These are phyloP conservation scores for Picea abies DNA, from an alignment of 83 land plant genomes.

Conservation along the genomic window DNA sequence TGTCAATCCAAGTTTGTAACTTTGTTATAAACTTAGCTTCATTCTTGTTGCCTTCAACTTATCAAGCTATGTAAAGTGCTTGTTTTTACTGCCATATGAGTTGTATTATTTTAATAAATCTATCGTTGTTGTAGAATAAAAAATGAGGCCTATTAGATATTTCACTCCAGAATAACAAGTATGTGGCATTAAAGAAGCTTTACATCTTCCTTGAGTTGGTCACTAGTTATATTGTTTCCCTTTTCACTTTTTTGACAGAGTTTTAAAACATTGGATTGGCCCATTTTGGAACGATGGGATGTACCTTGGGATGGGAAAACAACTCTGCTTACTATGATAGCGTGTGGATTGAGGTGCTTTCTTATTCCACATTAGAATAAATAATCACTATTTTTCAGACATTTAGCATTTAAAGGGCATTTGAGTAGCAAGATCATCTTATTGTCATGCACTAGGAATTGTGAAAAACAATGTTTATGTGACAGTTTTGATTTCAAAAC, in stretches of 20 bases:
- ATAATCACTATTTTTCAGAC: not conserved
- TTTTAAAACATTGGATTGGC: constrained; percentile 35
- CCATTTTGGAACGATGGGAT: constrained; percentile 69
- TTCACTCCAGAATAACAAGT: not conserved
- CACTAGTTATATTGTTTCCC: not conserved
- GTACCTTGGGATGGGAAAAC: constrained; percentile 85
- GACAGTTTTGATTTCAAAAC: too few relatives aligned
- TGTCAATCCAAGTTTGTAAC: too few relatives aligned
- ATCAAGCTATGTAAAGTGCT: not conserved
- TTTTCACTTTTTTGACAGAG: not conserved
- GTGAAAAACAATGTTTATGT: not conserved
- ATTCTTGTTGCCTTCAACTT: not conserved
- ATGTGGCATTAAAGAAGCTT: not conserved
- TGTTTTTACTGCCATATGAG: not conserved
- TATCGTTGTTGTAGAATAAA: not conserved
- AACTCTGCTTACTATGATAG: constrained; percentile 52
- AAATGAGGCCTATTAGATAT: not conserved
- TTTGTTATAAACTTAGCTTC: too few relatives aligned
- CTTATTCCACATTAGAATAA: not conserved
- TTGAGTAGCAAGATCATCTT: not conserved
- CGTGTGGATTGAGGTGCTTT: constrained; percentile 68
- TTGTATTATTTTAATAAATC: not conserved
- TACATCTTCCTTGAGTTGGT: not conserved
- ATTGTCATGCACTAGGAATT: not conserved
- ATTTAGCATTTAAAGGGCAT: not conserved